Percentiles rank a stretch among this genome's conserved stretches.
Evolutionary conservation across 1,284 basidiomycete genomes (phyloP).

Genomic region (Coniferiporia sulphurascens): DNA sequence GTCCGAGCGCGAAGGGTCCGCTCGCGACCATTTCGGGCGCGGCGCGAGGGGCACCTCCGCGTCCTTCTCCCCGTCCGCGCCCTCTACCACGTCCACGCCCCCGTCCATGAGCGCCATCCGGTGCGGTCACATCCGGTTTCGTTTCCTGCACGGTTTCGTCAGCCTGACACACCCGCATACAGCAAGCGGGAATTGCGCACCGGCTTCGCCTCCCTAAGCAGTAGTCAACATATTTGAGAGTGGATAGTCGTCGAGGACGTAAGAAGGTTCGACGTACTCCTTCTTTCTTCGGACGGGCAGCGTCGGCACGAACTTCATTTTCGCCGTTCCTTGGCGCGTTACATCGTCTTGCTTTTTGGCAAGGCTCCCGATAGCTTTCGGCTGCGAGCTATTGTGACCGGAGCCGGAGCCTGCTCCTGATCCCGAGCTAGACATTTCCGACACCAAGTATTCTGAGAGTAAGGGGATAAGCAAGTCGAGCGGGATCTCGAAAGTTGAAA

Average conservation of each 20-base stretch:
- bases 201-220: conserved; percentile 37
- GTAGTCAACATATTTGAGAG: neutral
- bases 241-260: neutral
- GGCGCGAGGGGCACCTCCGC: conserved; percentile 45
- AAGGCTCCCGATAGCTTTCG: conserved; percentile 63
- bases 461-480: too few species aligned
- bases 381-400: conserved; percentile 12
- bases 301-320: conserved; percentile 75
- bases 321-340: conserved; percentile 65
- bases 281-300: conserved; percentile 67
- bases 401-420: conserved; percentile 4
- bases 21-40: conserved; percentile 72
- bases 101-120: conserved; percentile 30
- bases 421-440: conserved; percentile 1
- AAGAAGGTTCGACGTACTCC: conserved; percentile 48
- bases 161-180: neutral
- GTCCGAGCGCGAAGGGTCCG: conserved; percentile 82
- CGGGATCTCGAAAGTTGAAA: too few species aligned
- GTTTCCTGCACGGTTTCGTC: conserved; percentile 44
- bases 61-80: conserved; percentile 39
- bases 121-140: conserved; percentile 29
- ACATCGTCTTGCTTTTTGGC: conserved; percentile 67
- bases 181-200: conserved; percentile 26
- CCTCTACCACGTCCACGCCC: conserved; percentile 48
- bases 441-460: too few species aligned